Conservation (phyloP, 768 basidiomycete genomes). For the Panaeolus papilionaceus region DNA sequence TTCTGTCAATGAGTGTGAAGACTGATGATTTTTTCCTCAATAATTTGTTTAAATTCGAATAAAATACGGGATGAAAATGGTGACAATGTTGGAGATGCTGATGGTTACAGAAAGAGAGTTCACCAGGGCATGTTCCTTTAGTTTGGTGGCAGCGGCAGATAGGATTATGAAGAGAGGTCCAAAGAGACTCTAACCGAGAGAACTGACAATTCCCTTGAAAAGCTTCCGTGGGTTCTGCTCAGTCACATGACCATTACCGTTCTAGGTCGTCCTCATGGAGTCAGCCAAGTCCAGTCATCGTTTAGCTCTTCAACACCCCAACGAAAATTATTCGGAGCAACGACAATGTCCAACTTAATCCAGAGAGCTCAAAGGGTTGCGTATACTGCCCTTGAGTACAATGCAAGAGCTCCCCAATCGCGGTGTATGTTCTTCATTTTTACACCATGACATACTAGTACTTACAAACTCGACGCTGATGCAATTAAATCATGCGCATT, state of each 20-base stretch:
- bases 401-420: slow-evolving; percentile 20
- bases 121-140: slow-evolving; percentile 2
- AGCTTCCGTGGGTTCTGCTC: not conserved
- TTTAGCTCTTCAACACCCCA: not conserved
- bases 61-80: not conserved
- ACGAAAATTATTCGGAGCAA: not conserved
- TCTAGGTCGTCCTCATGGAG: not conserved
- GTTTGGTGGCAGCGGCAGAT: not conserved
- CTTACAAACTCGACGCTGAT: not conserved
- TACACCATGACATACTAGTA: not conserved
- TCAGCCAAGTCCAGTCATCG: slow-evolving; percentile 12
- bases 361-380: not conserved
- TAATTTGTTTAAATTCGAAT: not conserved
- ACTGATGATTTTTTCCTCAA: not conserved
- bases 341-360: slow-evolving; percentile 1
- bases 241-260: not conserved
- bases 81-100: not conserved
- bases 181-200: slow-evolving; percentile 1
- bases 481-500: slow-evolving; percentile 7
- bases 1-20: not conserved
- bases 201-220: not conserved
- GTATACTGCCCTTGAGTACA: not conserved
- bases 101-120: slow-evolving; percentile 6
- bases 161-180: not conserved
- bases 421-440: slow-evolving; percentile 26